These are phyloP conservation scores for Picochlorum sp. DNA, from an alignment of 139 green algal genomes.

Conservation along the genomic window DNA sequence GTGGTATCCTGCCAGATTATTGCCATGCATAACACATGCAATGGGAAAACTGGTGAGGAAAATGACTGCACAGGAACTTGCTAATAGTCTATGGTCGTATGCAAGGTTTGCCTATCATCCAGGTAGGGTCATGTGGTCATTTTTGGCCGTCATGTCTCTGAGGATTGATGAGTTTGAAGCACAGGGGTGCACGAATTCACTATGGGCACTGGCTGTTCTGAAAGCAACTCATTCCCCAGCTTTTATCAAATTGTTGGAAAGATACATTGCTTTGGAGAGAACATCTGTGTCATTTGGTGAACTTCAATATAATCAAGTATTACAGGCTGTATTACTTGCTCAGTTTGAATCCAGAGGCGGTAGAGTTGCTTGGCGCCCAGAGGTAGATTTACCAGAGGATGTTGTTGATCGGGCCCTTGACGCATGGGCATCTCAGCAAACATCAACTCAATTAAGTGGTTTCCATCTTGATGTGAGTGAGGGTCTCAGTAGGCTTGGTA, in stretches of 20 bases:
- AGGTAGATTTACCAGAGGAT: conserved; percentile 29
- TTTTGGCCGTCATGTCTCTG: conserved; percentile 12
- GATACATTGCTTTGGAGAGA: conserved; percentile 19
- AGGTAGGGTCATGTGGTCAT: conserved; percentile 23
- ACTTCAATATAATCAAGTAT: conserved; percentile 33
- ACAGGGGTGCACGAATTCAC: conserved; percentile 30
- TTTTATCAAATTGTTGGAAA: conserved; percentile 28
- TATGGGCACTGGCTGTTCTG: conserved; percentile 40
- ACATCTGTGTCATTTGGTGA: not conserved
- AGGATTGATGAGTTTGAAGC: conserved; percentile 13
- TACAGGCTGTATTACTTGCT: conserved; percentile 18
- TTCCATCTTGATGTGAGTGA: conserved; percentile 41
- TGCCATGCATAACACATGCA: conserved; percentile 19
- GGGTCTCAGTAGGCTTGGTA: conserved; percentile 23
- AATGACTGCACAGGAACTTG: conserved; percentile 33
- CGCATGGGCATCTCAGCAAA: conserved; percentile 18
- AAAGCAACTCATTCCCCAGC: conserved; percentile 21
- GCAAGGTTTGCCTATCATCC: conserved; percentile 35
- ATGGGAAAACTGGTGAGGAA: conserved; percentile 8
- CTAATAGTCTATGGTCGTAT: conserved; percentile 30
- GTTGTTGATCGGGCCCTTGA: conserved; percentile 24
- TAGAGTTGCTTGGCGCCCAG: conserved; percentile 11
- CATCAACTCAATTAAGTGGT: conserved; percentile 19
- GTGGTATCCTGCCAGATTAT: conserved; percentile 30
- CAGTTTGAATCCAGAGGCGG: conserved; percentile 14